A percentile compares a stretch with the other conserved stretches of the same genome.
Conservation (phyloP, 2,329 filamentous ascomycete species). For the Akanthomyces muscarius region DNA sequence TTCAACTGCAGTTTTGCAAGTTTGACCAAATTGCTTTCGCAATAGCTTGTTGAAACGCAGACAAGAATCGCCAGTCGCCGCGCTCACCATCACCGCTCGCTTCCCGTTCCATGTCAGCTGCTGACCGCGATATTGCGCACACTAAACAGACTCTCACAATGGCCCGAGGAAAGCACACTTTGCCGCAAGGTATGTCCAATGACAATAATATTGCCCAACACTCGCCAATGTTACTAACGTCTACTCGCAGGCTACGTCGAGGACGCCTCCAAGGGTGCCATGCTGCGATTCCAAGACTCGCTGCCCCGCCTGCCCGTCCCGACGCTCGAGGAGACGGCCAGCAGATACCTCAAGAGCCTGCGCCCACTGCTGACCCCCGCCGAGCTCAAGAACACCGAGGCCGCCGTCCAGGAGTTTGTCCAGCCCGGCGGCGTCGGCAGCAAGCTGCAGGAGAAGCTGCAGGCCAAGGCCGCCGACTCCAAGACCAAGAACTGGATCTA, state of each 20-base stretch:
- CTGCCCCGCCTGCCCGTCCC: slow-evolving; percentile 75
- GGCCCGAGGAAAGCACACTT: slow-evolving; percentile 57
- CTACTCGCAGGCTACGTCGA: slow-evolving; percentile 64
- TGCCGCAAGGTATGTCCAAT: slow-evolving; percentile 44
- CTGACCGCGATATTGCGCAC: slow-evolving; percentile 12
- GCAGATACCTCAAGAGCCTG: slow-evolving; percentile 75
- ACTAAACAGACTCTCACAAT: slow-evolving; percentile 36
- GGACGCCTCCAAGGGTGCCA: slow-evolving; percentile 72
- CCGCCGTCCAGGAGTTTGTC: slow-evolving; percentile 83
- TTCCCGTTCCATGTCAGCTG: neutral
- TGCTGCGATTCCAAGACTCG: slow-evolving; percentile 84
- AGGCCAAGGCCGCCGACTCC: slow-evolving; percentile 74
- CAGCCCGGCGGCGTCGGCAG: slow-evolving; percentile 79
- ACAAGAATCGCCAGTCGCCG: neutral
- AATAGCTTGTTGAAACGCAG: neutral
- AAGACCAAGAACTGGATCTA: slow-evolving; percentile 88
- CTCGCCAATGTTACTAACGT: neutral
- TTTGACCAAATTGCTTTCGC: neutral
- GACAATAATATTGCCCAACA: no score
- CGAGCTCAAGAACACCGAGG: slow-evolving; percentile 70
- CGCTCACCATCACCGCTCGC: neutral
- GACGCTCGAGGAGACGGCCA: slow-evolving; percentile 75
- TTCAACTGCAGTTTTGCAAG: neutral
- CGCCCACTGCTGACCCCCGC: slow-evolving; percentile 65
- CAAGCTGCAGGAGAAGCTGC: slow-evolving; percentile 80